Conservation (phyloP, 1,139 yeast genomes). For the Pichia kudriavzevii region DNA sequence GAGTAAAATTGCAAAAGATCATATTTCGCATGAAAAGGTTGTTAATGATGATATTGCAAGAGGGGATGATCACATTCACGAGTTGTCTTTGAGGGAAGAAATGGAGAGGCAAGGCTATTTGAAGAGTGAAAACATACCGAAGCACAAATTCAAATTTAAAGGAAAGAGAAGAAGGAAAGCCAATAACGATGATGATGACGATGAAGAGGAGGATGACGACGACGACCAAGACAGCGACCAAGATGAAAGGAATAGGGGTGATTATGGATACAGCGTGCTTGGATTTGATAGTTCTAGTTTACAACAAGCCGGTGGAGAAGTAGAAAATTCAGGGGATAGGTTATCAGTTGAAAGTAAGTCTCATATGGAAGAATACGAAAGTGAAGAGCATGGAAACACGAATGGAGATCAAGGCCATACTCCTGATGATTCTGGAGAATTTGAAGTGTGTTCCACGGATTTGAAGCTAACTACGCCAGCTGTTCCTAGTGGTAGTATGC, state of each 20-base stretch:
- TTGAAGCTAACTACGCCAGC: too few relatives aligned
- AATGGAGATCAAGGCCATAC: too few relatives aligned
- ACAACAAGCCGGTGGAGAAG: too few relatives aligned
- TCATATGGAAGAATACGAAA: too few relatives aligned
- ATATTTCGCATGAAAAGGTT: constrained; percentile 11
- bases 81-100: constrained; percentile 10
- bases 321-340: too few relatives aligned
- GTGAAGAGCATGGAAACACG: too few relatives aligned
- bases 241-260: neutral
- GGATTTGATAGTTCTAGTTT: too few relatives aligned
- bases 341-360: too few relatives aligned
- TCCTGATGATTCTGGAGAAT: too few relatives aligned
- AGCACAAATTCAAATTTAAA: neutral
- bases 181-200: neutral
- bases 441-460: too few relatives aligned
- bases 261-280: constrained; percentile 5
- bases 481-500: too few relatives aligned
- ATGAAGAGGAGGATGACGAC: constrained; percentile 4
- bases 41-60: neutral
- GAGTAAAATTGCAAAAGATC: constrained; percentile 19
- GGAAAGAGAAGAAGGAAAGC: neutral
- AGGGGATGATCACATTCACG: neutral
- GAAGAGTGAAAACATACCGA: neutral
- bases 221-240: constrained; percentile 5
- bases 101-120: constrained; percentile 12